Evolutionary conservation across 2,329 filamentous ascomycete genomes (phyloP).

Genomic region (Purpureocillium takamizusanense): DNA sequence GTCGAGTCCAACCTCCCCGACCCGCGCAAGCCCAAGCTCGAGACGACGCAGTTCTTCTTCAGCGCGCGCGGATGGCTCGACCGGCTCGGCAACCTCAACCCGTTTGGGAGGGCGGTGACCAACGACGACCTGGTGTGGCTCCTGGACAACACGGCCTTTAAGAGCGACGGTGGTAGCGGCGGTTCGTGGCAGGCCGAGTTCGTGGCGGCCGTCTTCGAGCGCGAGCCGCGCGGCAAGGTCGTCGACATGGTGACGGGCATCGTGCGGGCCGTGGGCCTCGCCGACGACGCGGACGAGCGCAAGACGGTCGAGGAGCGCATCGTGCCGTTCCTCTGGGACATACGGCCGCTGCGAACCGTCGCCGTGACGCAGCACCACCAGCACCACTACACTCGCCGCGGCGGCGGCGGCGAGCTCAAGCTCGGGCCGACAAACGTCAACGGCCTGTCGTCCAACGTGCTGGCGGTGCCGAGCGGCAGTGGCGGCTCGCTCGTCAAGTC

Average conservation of each 20-base stretch:
- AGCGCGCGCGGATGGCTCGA: constrained; percentile 32
- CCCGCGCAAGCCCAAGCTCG: background rate
- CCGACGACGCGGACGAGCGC: constrained; percentile 47
- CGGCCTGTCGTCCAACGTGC: constrained; percentile 60
- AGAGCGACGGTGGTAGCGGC: constrained; percentile 20
- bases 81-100: constrained; percentile 44
- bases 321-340: constrained; percentile 68
- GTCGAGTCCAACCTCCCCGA: constrained; percentile 36
- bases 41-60: constrained; percentile 9
- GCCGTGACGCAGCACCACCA: constrained; percentile 48
- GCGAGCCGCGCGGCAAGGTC: constrained; percentile 57
- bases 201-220: constrained; percentile 72
- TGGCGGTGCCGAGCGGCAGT: constrained; percentile 38
- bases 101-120: constrained; percentile 50
- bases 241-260: constrained; percentile 62
- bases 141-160: constrained; percentile 80
- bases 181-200: constrained; percentile 69
- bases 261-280: constrained; percentile 59
- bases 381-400: too few species aligned
- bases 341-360: constrained; percentile 61
- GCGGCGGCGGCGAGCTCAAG: constrained; percentile 27
- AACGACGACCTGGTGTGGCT: constrained; percentile 73
- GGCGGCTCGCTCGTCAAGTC: constrained; percentile 38
- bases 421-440: constrained; percentile 64
- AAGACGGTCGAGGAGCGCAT: constrained; percentile 58